Conservation (phyloP, 2,329 filamentous ascomycete genomes). For the Thelonectria rubi region DNA sequence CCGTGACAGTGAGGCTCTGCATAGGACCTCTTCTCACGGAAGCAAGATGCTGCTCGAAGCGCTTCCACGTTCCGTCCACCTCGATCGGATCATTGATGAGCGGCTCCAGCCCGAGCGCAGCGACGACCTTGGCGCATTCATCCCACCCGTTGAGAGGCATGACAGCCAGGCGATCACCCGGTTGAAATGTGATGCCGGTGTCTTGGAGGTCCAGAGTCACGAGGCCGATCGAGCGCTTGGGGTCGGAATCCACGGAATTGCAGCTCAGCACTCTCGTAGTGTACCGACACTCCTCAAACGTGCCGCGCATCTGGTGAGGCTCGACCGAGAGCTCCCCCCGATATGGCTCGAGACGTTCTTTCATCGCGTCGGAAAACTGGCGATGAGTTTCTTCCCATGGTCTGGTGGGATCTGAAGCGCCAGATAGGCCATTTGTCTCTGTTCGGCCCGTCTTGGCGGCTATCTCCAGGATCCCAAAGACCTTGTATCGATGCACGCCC, state of each 20-base stretch:
- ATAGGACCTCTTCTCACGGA: slow-evolving; percentile 45
- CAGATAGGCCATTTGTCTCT: slow-evolving; percentile 61
- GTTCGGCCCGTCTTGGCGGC: slow-evolving; percentile 63
- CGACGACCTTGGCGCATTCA: slow-evolving; percentile 63
- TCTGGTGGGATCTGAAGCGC: slow-evolving; percentile 48
- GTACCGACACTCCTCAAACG: slow-evolving; percentile 64
- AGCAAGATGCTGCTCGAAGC: slow-evolving; percentile 58
- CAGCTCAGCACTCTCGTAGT: slow-evolving; percentile 55
- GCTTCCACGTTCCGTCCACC: slow-evolving; percentile 54
- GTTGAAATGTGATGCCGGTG: slow-evolving; percentile 62
- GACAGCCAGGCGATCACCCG: slow-evolving; percentile 62
- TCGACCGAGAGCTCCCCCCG: slow-evolving; percentile 57
- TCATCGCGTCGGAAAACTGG: slow-evolving; percentile 36
- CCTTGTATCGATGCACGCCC: slow-evolving; percentile 66
- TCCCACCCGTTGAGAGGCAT: slow-evolving; percentile 65
- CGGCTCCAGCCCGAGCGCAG: slow-evolving; percentile 58
- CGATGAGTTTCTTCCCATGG: slow-evolving; percentile 37
- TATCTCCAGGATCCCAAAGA: slow-evolving; percentile 64
- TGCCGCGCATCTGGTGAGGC: slow-evolving; percentile 63
- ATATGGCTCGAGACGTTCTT: slow-evolving; percentile 43
- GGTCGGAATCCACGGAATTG: slow-evolving; percentile 57
- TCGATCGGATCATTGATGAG: slow-evolving; percentile 54
- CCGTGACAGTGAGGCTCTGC: slow-evolving; percentile 54
- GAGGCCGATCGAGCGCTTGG: slow-evolving; percentile 55
- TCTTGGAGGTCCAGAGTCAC: slow-evolving; percentile 62